Conservation (phyloP, 345 rosid species). For the Citrus trifoliata region DNA sequence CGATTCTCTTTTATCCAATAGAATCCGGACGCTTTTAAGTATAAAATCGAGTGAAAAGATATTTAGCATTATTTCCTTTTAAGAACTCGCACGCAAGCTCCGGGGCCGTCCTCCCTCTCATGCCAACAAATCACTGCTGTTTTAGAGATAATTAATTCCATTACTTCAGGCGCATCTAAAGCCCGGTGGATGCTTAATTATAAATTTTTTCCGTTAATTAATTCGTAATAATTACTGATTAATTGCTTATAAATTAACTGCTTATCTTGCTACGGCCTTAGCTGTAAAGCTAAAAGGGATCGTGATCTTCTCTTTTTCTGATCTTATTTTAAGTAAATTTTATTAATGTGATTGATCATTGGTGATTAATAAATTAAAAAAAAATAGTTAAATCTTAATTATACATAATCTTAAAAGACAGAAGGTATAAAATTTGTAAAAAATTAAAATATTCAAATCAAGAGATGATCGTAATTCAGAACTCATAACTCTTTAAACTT, state of each 20-base stretch:
- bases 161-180: not conserved
- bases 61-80: too few relatives aligned
- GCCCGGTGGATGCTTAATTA: not conserved
- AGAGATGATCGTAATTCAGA: accelerated
- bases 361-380: too few relatives aligned
- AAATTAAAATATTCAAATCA: accelerated
- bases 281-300: too few relatives aligned
- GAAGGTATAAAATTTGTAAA: accelerated
- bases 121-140: not conserved
- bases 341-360: too few relatives aligned
- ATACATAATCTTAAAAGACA: accelerated
- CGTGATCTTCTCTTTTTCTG: accelerated
- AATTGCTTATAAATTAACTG: too few relatives aligned
- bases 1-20: not conserved
- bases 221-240: too few relatives aligned
- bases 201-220: not conserved
- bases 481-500: too few relatives aligned
- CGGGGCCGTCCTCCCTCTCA: not conserved
- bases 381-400: accelerated
- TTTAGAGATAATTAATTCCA: not conserved
- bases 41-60: not conserved
- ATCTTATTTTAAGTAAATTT: accelerated
- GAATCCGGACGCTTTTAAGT: not conserved
- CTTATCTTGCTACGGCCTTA: too few relatives aligned
- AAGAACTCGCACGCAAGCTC: not conserved